Conservation (phyloP, 495 filamentous ascomycete species). For the Pseudoneurospora amorphoporcata region DNA sequence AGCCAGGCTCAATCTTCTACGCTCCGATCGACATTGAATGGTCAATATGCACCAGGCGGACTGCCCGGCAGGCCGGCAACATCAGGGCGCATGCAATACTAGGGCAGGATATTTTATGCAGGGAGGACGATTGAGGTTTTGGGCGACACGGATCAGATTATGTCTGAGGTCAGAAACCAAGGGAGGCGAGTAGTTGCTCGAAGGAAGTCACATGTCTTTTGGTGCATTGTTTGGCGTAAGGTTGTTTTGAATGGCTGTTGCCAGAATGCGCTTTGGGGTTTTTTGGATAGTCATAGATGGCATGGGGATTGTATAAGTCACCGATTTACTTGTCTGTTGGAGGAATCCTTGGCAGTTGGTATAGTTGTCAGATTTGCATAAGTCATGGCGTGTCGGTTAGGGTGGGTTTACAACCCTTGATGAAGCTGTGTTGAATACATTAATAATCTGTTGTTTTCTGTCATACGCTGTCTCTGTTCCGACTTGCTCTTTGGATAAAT, state of each 20-base stretch:
- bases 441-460: not conserved
- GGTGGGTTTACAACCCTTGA: not conserved
- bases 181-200: not conserved
- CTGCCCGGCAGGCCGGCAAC: conserved; percentile 15
- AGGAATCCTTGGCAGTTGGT: not conserved
- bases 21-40: conserved; percentile 19
- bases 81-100: conserved; percentile 21
- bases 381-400: not conserved
- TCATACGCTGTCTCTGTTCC: not conserved
- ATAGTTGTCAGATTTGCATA: not conserved
- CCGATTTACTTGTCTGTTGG: not conserved
- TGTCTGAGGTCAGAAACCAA: not conserved
- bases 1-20: conserved; percentile 18
- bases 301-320: not conserved
- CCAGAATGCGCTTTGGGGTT: not conserved
- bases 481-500: not conserved
- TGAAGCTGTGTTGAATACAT: not conserved
- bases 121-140: not conserved
- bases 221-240: not conserved
- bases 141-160: not conserved
- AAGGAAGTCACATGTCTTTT: not conserved
- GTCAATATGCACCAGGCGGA: conserved; percentile 18
- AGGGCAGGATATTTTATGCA: conserved; percentile 32
- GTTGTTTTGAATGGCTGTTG: not conserved
- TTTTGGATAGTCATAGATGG: not conserved